Base-by-base conservation (phyloP, 805 yeast species). In the Metschnikowia chrysomelidarum region DNA sequence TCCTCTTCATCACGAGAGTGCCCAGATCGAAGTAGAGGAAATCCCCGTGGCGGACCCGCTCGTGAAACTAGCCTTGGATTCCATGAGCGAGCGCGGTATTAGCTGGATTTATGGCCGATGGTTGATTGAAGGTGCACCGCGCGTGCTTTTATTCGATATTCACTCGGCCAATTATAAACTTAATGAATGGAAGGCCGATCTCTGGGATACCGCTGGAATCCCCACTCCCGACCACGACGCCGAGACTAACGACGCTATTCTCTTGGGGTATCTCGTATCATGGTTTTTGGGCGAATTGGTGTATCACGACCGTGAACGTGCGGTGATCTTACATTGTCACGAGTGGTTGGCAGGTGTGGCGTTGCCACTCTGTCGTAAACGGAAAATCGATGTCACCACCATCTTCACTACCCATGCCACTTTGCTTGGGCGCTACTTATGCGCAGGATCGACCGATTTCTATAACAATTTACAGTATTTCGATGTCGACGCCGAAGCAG, bases 331-430 rank as follows among this genome's bases (percentile, higher is more conserved):
- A 38, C 98, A 91, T 57, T 89, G 85, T 60, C 98, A 91, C 67
- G 98, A 91, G 67, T 91, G 98, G 98, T 74, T 91, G 40, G 97
- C 98, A 2, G 97, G 98, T 50, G 88, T 93, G 29, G 96, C 95
- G 0, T 68, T 93, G 41, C 97, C 98, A 0, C 69, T 91, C 38
- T 88, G 96, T 60, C 73, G 96, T 53, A 87, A 87, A 61, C 79
- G 98, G 54, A 76, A 87, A 53, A 82, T 91, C 40, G 98, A 91
- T 54, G 88, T 87, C 41, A 87, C 96, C 40, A 89, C 98, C 17
- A 83, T 91, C 45, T 91, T 91, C 71, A 91, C 98, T 24, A 91
- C 98, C 15, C 98, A 91, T 62, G 98, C 98, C 3, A 91, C 98
- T 8, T 69, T 91, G 44, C 73, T 93, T 47, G 98, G 98, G 26